Evolutionary conservation across 2,329 filamentous ascomycete genomes (phyloP).

Genomic region (Epichloe hybrida): DNA sequence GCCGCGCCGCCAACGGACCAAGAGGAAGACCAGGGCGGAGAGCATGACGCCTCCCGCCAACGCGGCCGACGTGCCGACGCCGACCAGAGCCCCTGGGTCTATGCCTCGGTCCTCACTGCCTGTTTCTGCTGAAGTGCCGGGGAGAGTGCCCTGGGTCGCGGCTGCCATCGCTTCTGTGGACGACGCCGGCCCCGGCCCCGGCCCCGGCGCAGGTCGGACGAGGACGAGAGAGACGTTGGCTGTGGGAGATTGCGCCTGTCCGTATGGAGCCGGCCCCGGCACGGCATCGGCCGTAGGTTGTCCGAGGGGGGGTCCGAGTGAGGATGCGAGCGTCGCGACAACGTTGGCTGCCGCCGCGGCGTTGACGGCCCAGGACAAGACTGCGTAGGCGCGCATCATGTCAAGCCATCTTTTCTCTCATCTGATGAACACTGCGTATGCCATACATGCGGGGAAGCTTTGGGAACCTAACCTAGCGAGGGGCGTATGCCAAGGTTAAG

Average conservation of each 20-base stretch:
- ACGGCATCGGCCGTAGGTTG: too few relatives aligned
- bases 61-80: background rate
- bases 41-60: background rate
- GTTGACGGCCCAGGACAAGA: background rate
- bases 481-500: too few relatives aligned
- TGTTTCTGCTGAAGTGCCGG: background rate
- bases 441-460: too few relatives aligned
- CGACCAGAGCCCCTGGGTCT: background rate
- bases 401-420: background rate
- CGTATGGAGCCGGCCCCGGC: background rate
- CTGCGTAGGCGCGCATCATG: background rate
- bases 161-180: background rate
- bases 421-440: too few relatives aligned
- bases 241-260: background rate
- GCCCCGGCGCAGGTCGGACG: background rate
- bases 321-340: background rate
- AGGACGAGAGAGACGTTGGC: background rate
- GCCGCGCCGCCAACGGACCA: background rate
- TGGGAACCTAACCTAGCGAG: too few relatives aligned
- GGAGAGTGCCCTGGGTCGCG: background rate
- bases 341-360: background rate
- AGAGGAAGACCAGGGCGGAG: background rate
- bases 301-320: background rate
- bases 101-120: background rate
- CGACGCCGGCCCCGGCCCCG: background rate